A percentile compares a stretch with the other conserved stretches of the same genome.
These are phyloP conservation scores for Asterochloris sp. DNA, from an alignment of 139 green algal genomes.

Conservation along the genomic window DNA sequence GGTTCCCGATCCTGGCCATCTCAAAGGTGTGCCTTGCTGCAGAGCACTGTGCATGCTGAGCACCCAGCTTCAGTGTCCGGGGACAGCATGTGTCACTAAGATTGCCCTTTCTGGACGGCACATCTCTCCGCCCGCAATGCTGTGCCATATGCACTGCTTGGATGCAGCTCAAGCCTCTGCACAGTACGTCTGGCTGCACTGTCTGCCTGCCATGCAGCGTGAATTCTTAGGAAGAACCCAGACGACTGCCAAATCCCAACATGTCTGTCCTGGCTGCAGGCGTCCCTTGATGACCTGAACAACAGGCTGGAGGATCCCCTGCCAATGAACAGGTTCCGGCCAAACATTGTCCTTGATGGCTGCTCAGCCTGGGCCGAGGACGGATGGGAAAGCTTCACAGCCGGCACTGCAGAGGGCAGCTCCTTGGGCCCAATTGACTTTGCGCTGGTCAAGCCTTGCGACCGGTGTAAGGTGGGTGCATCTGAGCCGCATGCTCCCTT, in stretches of 20 bases:
- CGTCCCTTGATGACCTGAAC: constrained; percentile 52
- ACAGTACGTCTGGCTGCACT: not conserved
- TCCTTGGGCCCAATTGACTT: constrained; percentile 28
- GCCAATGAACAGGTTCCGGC: constrained; percentile 72
- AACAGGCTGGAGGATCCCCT: constrained; percentile 33
- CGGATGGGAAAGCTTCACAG: constrained; percentile 28
- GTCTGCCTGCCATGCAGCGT: not conserved
- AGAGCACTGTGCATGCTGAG: not conserved
- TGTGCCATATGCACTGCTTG: not conserved
- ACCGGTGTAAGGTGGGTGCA: constrained; percentile 44
- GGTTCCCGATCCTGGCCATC: constrained; percentile 22
- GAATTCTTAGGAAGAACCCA: not conserved
- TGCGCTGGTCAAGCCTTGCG: constrained; percentile 62
- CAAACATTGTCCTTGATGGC: constrained; percentile 67
- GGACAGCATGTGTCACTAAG: not conserved
- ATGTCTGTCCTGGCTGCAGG: not conserved
- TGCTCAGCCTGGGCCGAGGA: constrained; percentile 50
- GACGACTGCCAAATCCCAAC: not conserved
- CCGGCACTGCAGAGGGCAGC: not conserved
- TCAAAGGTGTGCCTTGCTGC: constrained; percentile 16
- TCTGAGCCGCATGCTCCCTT: not conserved
- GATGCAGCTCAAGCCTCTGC: not conserved
- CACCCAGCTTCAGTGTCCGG: not conserved
- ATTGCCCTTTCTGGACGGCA: not conserved
- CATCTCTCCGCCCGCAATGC: not conserved